Evolutionary conservation across 2,329 filamentous ascomycete genomes (phyloP), one percentile per base, ranked within the genome.

Genomic region (Sodiomyces alkalinus): DNA sequence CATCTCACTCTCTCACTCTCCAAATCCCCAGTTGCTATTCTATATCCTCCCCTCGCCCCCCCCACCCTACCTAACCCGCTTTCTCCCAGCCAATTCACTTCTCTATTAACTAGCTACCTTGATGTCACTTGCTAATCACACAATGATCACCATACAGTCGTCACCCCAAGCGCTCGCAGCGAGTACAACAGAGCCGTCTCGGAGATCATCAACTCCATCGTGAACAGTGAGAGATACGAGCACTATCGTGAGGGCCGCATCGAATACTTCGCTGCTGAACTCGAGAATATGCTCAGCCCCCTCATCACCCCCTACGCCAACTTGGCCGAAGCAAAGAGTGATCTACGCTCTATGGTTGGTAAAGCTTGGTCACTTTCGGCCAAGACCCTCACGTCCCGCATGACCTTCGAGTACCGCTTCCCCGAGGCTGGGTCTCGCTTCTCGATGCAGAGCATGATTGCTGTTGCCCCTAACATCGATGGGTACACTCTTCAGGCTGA

Each of bases 351-450:
- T 28, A 49, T 68, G 16, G 45, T 53, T 27, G 48, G 52, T 30
- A 39, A 45, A 8, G 58, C 58, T 1, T 60, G 60, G 49, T 53
- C 57, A 19, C 42, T 64, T 4, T 62, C 61, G 2, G 53, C 53
- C 22, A 53, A 56, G 38, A 58, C 71, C 39, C 55, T 62, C 38
- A 55, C 52, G 27, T 52, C 48, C 26, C 48, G 56, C 11, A 40
- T 57, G 22, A 56, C 55, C 1, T 59, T 64, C 36, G 52, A 61
- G 32, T 57, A 63, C 26, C 49, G 51, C 25, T 71, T 68, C 45
- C 60, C 60, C 19, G 60, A 67, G 32, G 57, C 60, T 7, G 56
- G 57, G 33, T 45, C 47, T 32, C 63, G 60, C 39, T 71, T 64
- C 50, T 55, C 46, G 11, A 52, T 51, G 32, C 52, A 62, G 38